Evolutionary conservation across 306 rosid genomes (phyloP).

Genomic region (Casuarina cunninghamiana): DNA sequence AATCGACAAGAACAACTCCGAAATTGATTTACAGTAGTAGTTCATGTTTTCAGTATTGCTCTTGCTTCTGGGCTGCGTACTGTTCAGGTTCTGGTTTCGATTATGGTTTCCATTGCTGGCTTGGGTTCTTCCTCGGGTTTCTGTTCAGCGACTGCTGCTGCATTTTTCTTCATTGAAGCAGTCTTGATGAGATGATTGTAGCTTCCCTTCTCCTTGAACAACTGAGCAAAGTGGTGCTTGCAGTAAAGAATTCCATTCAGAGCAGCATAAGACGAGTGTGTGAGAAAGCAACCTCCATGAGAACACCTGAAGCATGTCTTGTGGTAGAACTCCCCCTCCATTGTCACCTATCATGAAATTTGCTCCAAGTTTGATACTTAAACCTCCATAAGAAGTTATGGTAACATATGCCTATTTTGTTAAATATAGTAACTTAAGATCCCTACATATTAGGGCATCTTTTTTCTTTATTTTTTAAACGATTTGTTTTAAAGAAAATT

Average conservation of each 20-base stretch:
- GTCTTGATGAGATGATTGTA: conserved; percentile 52
- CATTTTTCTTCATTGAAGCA: conserved; percentile 58
- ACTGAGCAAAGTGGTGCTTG: conserved; percentile 76
- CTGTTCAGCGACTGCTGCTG: background rate
- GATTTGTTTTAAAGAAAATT: too few species aligned
- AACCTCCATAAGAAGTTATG: too few species aligned
- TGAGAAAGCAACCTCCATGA: conserved; percentile 66
- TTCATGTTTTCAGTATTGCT: conserved; percentile 17
- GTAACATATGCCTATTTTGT: too few species aligned
- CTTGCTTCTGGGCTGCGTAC: conserved; percentile 17
- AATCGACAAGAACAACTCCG: background rate
- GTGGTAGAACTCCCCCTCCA: conserved; percentile 74
- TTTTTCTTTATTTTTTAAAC: too few species aligned
- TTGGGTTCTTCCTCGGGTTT: conserved; percentile 15
- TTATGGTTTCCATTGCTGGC: background rate
- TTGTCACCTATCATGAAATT: conserved; percentile 43
- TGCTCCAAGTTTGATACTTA: background rate
- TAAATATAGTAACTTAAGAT: too few species aligned
- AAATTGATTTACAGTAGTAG: conserved; percentile 3
- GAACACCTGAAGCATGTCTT: conserved; percentile 73
- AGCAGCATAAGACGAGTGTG: conserved; percentile 69
- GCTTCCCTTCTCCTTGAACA: conserved; percentile 83
- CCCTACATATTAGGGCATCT: too few species aligned
- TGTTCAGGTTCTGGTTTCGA: conserved; percentile 24
- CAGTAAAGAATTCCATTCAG: conserved; percentile 71